Base-by-base conservation (phyloP, 148 eudicot species). In the Spergularia bocconei region DNA sequence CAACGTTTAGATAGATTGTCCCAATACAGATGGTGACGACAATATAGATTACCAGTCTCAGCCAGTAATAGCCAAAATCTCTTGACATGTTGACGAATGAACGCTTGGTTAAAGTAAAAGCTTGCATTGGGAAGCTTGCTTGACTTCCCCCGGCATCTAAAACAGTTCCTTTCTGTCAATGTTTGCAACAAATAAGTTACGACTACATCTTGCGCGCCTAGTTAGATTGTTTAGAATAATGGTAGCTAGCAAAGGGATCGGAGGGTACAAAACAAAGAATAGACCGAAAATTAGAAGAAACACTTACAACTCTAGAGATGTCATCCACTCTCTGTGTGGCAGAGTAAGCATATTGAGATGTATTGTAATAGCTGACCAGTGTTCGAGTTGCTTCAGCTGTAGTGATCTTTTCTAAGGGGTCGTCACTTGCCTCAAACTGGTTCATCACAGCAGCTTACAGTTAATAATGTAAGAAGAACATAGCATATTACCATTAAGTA, bases 61-160 rank as follows among this genome's bases (percentile, higher is more conserved):
- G 89, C 99, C 97, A 95, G 82, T 95, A 95, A 78, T 92, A 92
- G 4, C 97, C 97, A 63, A 95, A 95, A 84, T 95, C 99, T 77
- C 99, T 87, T 12, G 99, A 95, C 99, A 95, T 95, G 82, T 95
- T 92, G 44, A 89, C 79, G 75, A 92, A 92, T 4, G 99, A 95
- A 53, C 97, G 90, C 67, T 89, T 89, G 4, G 97, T 92, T 77
- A 92, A 77, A 54, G 92, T 95, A 68, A 78, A 81, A 0, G 99
- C 70, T 83, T 95, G 99, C 94, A 89, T 90, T 14, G 81, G 73
- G 86, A 88, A 90, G 86, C 97, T 95, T 15, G 99, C 96, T 59
- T 92, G 94, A 76, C 99, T 95, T 56, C 99, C 99, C 72, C 99
- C 94, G 0, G 94, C 76, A 73, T 95, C 99, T 63, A 95, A 79